These are phyloP conservation scores for Zygosaccharomyces pseudobailii DNA, from an alignment of 1,139 yeast genomes.

Conservation along the genomic window DNA sequence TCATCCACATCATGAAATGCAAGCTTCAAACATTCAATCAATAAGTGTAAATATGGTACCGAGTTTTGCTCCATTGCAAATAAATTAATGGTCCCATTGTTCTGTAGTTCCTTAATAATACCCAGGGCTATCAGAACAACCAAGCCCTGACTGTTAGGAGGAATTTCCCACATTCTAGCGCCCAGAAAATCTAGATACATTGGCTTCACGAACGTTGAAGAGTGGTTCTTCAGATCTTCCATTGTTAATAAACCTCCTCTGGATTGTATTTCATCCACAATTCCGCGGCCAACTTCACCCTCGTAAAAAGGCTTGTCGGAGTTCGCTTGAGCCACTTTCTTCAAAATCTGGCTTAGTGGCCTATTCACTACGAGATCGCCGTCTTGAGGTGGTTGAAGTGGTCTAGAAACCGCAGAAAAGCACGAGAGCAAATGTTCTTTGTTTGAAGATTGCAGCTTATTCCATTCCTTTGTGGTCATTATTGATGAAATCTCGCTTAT, in stretches of 20 bases:
- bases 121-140: conserved; percentile 70
- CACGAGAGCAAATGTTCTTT: conserved; percentile 26
- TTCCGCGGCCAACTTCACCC: conserved; percentile 63
- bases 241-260: conserved; percentile 54
- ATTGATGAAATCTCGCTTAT: conserved; percentile 55
- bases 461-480: conserved; percentile 42
- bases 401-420: conserved; percentile 21
- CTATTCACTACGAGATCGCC: conserved; percentile 59
- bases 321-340: conserved; percentile 42
- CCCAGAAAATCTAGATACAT: conserved; percentile 46
- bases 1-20: conserved; percentile 77
- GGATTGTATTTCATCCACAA: conserved; percentile 47
- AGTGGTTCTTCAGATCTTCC: conserved; percentile 54
- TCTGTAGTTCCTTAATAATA: conserved; percentile 52
- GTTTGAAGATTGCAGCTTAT: conserved; percentile 14
- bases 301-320: conserved; percentile 67
- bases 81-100: conserved; percentile 44
- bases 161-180: conserved; percentile 64
- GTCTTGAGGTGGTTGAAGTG: conserved; percentile 43
- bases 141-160: conserved; percentile 79
- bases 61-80: conserved; percentile 57
- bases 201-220: conserved; percentile 60
- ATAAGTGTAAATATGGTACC: conserved; percentile 63
- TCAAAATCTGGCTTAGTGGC: conserved; percentile 51
- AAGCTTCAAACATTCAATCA: conserved; percentile 66